Evolutionary conservation across 495 filamentous ascomycete species (phyloP), one percentile per base, ranked within the genome.

Genomic region (Penicillium cataractarum): DNA sequence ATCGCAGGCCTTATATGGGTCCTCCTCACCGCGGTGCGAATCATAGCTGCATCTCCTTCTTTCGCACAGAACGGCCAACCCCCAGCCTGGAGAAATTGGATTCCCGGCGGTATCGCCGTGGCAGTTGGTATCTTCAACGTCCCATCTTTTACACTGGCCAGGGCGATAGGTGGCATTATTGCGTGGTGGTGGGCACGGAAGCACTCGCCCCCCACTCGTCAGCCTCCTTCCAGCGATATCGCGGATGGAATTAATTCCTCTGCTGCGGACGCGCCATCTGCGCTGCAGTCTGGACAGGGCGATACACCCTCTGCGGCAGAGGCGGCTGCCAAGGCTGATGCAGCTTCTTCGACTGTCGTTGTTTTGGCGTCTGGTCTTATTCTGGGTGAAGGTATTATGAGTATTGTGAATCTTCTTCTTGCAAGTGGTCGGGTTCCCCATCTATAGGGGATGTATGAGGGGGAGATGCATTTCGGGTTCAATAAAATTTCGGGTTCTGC

Each of bases 111-210:
- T 1, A 98, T 99, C 74, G 95, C 95, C 35, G 93, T 97, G 37
- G 93, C 93, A 40, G 92, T 97, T 70, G 93, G 95, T 31, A 99
- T 99, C 86, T 99, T 98, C 78, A 99, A 98, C 68, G 89, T 91
- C 3, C 96, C 96, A 0, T 95, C 91, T 0, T 99, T 99, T 67
- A 98, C 96, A 0, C 82, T 99, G 4, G 93, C 96, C 2, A 78
- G 96, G 51, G 89, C 92, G 2, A 89, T 92, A 12, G 96, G 96
- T 8, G 96, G 95, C 3, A 58, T 96, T 37, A 73, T 97, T 50
- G 87, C 86, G 62, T 97, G 92, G 89, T 96, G 90, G 82, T 82
- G 78, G 78, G 62, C 74, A 9, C 72, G 77, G 9, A 65, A 68
- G 24, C 67, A 78, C 46, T 19, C 70, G 2, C 22, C 48, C 3